These are phyloP conservation scores for Argentina anserina DNA, from an alignment of 306 rosid genomes.

Conservation along the genomic window DNA sequence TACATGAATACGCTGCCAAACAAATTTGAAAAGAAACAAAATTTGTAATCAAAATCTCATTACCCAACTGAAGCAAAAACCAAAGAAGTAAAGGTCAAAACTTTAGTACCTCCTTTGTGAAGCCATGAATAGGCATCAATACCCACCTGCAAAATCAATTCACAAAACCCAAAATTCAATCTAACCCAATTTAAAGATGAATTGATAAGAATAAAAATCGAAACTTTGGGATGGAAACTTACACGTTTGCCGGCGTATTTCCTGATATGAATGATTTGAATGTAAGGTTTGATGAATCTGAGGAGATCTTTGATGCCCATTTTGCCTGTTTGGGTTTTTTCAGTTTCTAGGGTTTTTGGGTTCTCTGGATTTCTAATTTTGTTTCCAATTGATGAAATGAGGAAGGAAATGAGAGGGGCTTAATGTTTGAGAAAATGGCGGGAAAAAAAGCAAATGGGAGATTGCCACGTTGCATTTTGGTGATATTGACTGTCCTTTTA, in stretches of 20 bases:
- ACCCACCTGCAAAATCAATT: conserved; percentile 63
- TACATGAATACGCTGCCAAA: conserved; percentile 81
- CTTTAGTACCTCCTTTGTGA: conserved; percentile 75
- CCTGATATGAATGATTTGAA: conserved; percentile 58
- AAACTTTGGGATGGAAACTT: conserved; percentile 10
- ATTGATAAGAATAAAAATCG: background rate
- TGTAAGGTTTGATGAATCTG: conserved; percentile 82
- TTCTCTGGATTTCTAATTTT: background rate
- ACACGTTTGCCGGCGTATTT: conserved; percentile 82
- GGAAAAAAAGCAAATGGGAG: conserved; percentile 38
- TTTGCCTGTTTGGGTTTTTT: conserved; percentile 26
- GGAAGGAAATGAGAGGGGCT: too few species aligned
- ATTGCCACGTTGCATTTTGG: background rate
- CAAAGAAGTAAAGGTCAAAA: background rate
- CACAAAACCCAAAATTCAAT: background rate
- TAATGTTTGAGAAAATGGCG: conserved; percentile 52
- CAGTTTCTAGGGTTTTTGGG: background rate
- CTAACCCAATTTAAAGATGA: background rate
- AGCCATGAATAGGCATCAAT: conserved; percentile 98
- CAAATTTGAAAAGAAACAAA: background rate
- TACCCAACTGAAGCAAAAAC: background rate
- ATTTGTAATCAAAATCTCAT: background rate
- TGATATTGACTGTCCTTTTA: background rate
- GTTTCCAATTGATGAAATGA: background rate
- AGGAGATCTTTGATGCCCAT: conserved; percentile 99